phyloP scores from a whole-genome alignment of 345 rosid genomes.

The Euclidium syriacum region DNA sequence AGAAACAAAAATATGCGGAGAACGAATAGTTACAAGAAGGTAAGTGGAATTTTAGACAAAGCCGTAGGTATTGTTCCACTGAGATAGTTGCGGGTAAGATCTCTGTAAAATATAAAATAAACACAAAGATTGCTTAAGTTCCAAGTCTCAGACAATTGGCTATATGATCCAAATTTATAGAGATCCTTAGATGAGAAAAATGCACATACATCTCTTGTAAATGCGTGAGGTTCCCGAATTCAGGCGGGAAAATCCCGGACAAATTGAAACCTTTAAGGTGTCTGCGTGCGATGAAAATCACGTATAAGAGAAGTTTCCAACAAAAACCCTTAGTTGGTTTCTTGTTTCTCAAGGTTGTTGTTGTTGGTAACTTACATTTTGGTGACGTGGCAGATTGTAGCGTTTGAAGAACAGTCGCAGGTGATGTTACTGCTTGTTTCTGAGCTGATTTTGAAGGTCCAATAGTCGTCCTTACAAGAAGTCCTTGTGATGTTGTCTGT shows the following conservation, averaged over 20 bases:
- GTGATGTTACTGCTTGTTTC: slow-evolving; percentile 30
- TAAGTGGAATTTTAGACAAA: slow-evolving; percentile 48
- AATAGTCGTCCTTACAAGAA: slow-evolving; percentile 42
- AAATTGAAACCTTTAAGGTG: slow-evolving; percentile 47
- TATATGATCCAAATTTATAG: not conserved
- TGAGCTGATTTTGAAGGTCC: slow-evolving; percentile 7
- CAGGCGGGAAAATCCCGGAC: slow-evolving; percentile 61
- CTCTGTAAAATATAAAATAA: slow-evolving; percentile 60
- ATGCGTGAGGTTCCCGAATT: slow-evolving; percentile 52
- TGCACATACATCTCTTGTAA: slow-evolving; percentile 54
- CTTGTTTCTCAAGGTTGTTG: not conserved
- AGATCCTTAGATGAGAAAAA: not conserved
- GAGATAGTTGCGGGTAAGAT: slow-evolving; percentile 64
- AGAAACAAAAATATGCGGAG: not conserved
- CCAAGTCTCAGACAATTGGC: not conserved
- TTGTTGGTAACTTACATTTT: slow-evolving; percentile 38
- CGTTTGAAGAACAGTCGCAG: slow-evolving; percentile 45
- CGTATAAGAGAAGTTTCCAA: not conserved
- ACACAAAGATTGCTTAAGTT: not conserved
- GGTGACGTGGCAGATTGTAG: slow-evolving; percentile 51
- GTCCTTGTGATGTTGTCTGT: slow-evolving; percentile 26
- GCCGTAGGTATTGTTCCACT: slow-evolving; percentile 63
- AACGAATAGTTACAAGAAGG: slow-evolving; percentile 46
- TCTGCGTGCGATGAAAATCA: slow-evolving; percentile 32
- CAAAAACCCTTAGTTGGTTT: not conserved